Conservation (phyloP, 495 filamentous ascomycete genomes). For the Friedmanniomyces endolithicus region DNA sequence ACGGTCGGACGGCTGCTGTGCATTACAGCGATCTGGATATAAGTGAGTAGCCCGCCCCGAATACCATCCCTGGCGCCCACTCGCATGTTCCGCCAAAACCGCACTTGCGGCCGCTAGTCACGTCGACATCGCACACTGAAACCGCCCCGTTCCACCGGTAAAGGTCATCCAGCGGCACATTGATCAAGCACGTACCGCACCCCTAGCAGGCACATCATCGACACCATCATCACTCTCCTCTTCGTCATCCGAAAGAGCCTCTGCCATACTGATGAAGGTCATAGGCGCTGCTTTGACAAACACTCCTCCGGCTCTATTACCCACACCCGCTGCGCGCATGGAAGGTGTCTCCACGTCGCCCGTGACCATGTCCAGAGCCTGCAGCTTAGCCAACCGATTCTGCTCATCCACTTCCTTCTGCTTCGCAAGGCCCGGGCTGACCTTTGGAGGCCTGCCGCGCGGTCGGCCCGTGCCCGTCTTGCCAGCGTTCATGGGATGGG, state of each 20-base stretch:
- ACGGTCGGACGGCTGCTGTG: no score
- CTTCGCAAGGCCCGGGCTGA: background rate
- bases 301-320: background rate
- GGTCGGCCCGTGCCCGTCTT: background rate
- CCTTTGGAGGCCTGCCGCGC: background rate
- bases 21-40: no score
- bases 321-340: background rate
- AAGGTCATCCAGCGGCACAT: background rate
- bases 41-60: no score
- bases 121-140: no score
- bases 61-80: no score
- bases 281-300: background rate
- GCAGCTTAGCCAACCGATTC: conserved; percentile 19
- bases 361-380: conserved; percentile 7
- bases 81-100: no score
- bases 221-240: conserved; percentile 7
- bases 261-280: conserved; percentile 8
- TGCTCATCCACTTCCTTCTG: conserved; percentile 11
- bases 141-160: no score
- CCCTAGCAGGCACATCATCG: conserved; percentile 3
- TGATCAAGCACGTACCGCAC: background rate
- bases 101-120: no score
- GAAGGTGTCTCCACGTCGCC: background rate
- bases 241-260: conserved; percentile 3
- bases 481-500: background rate